Percentiles rank a stretch among this genome's conserved stretches.
These are phyloP conservation scores for Sporothrix sp. DNA, from an alignment of 2,329 filamentous ascomycete species.

Conservation along the genomic window DNA sequence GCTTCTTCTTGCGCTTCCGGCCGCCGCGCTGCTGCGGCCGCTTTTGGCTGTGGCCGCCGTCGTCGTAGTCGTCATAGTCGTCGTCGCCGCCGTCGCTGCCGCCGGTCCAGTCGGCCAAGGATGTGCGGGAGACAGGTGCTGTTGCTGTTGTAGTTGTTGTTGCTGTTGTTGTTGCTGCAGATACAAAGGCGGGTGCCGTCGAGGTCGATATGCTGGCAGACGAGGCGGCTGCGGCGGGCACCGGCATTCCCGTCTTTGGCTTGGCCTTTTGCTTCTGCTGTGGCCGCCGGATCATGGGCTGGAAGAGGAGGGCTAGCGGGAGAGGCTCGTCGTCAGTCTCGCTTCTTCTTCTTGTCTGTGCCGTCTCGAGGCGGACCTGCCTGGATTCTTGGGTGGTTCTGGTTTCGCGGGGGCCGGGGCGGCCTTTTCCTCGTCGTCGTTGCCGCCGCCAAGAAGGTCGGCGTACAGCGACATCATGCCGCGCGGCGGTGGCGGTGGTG, in stretches of 20 bases:
- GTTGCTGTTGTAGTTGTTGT: slow-evolving; percentile 1
- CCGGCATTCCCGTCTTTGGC: slow-evolving; percentile 22
- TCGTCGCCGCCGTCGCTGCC: slow-evolving; percentile 30
- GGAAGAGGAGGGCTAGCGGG: slow-evolving; percentile 61
- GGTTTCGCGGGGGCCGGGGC: slow-evolving; percentile 34
- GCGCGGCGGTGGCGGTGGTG: slow-evolving; percentile 32
- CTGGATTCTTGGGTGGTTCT: slow-evolving; percentile 46
- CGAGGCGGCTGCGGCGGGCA: too few species aligned
- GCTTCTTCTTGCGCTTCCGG: slow-evolving; percentile 46
- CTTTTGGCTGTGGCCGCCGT: slow-evolving; percentile 40
- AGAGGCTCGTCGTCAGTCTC: slow-evolving; percentile 16
- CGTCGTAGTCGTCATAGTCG: slow-evolving; percentile 4
- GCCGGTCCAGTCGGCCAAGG: slow-evolving; percentile 70
- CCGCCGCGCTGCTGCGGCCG: slow-evolving; percentile 59
- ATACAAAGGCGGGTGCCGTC: not conserved
- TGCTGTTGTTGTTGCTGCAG: not conserved
- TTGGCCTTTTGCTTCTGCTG: slow-evolving; percentile 50
- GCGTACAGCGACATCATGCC: slow-evolving; percentile 68
- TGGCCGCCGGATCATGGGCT: slow-evolving; percentile 73
- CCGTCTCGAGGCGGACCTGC: not conserved
- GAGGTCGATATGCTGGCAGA: not conserved
- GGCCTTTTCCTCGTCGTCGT: slow-evolving; percentile 28
- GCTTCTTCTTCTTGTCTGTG: slow-evolving; percentile 24
- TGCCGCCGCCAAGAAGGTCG: slow-evolving; percentile 65
- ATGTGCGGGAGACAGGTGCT: slow-evolving; percentile 32